Base-by-base conservation (phyloP, 768 basidiomycete species). In the Kwoniella mangroviensis region DNA sequence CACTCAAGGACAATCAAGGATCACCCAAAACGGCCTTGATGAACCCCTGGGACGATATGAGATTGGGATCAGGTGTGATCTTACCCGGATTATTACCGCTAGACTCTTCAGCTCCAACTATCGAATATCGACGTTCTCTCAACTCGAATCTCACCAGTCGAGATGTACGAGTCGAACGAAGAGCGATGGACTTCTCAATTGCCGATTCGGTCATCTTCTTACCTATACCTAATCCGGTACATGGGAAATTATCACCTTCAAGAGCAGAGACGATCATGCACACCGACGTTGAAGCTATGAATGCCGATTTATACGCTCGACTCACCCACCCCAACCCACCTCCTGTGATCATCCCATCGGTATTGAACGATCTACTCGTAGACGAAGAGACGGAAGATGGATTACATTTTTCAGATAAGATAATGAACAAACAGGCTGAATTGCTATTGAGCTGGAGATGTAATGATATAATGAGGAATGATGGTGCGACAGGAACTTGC, bases 241-340 rank as follows among this genome's bases (percentile, higher is more conserved):
- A 87, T 45, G 86, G 87, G 13, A 91, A 90, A 78, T 84, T 97
- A 28, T 87, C 88, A 0, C 81, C 84, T 2, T 88, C 89, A 34
- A 87, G 92, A 64, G 87, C 88, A 6, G 77, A 84, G 28, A 90
- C 89, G 11, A 91, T 97, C 86, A 88, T 88, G 66, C 85, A 88
- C 26, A 87, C 90, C 15, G 92, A 94, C 76, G 90, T 95, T 65
- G 90, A 93, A 75, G 91, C 91, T 51, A 94, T 97, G 93, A 96
- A 97, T 82, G 90, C 91, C 2, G 90, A 92, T 80, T 86, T 94
- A 61, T 86, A 85, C 69, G 91, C 92, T 78, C 88, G 91, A 63
- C 87, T 92, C 22, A 68, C 70, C n/a, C 81, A 74, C 62, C 65
- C 77, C n/a, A 70, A 74, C 59, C 79, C 76, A 45, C 79, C 81